Conservation (phyloP, 2,329 filamentous ascomycete genomes). For the Aphanocladium album region DNA sequence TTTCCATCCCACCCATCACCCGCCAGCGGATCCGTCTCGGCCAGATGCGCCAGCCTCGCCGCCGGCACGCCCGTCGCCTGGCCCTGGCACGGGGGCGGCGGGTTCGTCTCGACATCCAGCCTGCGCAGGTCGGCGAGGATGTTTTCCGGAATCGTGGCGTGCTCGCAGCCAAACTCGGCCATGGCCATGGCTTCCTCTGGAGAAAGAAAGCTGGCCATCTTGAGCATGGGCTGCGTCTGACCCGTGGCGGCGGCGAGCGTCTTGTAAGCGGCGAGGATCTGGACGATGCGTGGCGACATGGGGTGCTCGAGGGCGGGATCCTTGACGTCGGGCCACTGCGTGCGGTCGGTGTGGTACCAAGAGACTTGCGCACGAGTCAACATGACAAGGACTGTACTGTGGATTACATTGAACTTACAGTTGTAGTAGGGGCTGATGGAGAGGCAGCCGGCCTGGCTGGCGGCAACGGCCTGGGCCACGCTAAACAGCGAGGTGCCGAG, state of each 20-base stretch:
- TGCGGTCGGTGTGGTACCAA: slow-evolving; percentile 31
- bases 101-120: slow-evolving; percentile 30
- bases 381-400: neutral
- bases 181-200: slow-evolving; percentile 40
- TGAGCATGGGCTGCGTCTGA: slow-evolving; percentile 43
- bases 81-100: slow-evolving; percentile 25
- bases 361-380: neutral
- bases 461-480: slow-evolving; percentile 21
- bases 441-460: slow-evolving; percentile 20
- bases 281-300: slow-evolving; percentile 41
- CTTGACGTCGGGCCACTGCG: slow-evolving; percentile 41
- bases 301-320: slow-evolving; percentile 44
- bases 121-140: slow-evolving; percentile 34
- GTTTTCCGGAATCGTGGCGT: slow-evolving; percentile 38
- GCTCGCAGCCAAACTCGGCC: slow-evolving; percentile 42
- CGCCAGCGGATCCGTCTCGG: slow-evolving; percentile 34
- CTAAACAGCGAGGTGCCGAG: slow-evolving; percentile 20
- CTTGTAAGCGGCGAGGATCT: slow-evolving; percentile 44
- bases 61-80: slow-evolving; percentile 30
- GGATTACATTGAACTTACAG: slow-evolving; percentile 13
- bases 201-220: slow-evolving; percentile 41
- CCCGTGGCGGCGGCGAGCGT: slow-evolving; percentile 41
- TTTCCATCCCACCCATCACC: slow-evolving; percentile 34
- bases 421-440: slow-evolving; percentile 22
- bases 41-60: slow-evolving; percentile 30